Evolutionary conservation across 129 eudicot genomes (phyloP).

Genomic region (Tagetes patula): DNA sequence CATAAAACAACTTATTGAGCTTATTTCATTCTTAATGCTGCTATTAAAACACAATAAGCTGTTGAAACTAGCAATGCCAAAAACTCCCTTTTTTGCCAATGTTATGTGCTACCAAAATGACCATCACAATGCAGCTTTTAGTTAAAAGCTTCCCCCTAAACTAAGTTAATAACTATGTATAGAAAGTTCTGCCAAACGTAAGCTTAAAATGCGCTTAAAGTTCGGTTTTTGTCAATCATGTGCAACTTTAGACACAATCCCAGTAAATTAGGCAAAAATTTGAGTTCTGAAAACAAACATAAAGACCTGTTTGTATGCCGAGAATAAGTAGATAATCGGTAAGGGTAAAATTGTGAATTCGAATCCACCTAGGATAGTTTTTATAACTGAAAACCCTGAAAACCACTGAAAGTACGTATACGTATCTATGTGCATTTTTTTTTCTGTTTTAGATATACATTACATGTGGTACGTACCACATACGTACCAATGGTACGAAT

Average conservation of each 20-base stretch:
- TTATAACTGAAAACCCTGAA: too few species aligned
- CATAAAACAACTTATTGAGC: background rate
- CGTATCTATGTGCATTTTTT: too few species aligned
- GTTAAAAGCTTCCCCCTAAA: constrained; percentile 1
- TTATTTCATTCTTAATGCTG: background rate
- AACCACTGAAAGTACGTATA: too few species aligned
- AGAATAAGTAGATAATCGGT: background rate
- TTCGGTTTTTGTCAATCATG: background rate
- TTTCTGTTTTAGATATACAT: too few species aligned
- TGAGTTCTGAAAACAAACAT: background rate
- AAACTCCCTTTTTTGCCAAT: too few species aligned
- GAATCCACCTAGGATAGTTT: too few species aligned
- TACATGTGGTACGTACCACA: too few species aligned
- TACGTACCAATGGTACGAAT: too few species aligned
- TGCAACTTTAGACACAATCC: constrained; percentile 8
- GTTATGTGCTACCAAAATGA: constrained; percentile 22
- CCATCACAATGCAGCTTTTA: constrained; percentile 9
- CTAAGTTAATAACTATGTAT: background rate
- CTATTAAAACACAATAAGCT: background rate
- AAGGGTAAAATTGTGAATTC: background rate
- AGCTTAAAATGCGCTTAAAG: background rate
- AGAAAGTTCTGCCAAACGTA: background rate
- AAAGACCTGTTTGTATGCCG: constrained; percentile 8
- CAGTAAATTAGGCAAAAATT: background rate
- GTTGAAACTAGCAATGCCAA: constrained; percentile 1